Evolutionary conservation across 1,139 yeast species (phyloP).

Genomic region (Pichia sp.): DNA sequence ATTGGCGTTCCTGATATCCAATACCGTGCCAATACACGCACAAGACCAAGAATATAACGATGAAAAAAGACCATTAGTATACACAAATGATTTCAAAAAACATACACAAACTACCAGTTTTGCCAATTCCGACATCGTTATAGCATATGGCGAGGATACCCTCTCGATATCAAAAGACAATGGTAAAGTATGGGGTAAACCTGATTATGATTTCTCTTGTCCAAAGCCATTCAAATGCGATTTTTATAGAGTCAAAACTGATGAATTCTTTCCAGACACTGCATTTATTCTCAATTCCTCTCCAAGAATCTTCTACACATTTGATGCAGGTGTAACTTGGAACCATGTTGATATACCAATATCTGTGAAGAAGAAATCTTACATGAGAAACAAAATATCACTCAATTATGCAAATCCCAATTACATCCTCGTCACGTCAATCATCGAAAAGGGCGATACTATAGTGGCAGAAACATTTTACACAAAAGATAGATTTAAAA

Average conservation of each 20-base stretch:
- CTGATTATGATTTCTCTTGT: background rate
- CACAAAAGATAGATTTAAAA: background rate
- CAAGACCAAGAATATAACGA: background rate
- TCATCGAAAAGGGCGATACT: background rate
- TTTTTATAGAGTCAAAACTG: background rate
- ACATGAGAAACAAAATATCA: background rate
- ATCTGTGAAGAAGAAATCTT: background rate
- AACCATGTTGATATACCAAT: background rate
- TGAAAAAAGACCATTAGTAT: background rate
- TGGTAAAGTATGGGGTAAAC: background rate
- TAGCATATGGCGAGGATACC: background rate
- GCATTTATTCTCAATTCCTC: background rate
- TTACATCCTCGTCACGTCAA: background rate
- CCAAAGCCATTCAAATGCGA: background rate
- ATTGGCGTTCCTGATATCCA: no score
- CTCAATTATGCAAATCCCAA: background rate
- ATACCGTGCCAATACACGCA: no score
- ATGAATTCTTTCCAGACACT: background rate
- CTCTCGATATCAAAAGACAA: background rate
- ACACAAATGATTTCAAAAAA: background rate
- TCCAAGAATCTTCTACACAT: background rate
- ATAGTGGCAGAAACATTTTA: background rate
- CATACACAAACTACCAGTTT: background rate
- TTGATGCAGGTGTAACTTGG: background rate
- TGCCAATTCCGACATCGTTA: background rate